Conservation (phyloP, 2,329 filamentous ascomycete genomes). For the Niveomyces coronatus region DNA sequence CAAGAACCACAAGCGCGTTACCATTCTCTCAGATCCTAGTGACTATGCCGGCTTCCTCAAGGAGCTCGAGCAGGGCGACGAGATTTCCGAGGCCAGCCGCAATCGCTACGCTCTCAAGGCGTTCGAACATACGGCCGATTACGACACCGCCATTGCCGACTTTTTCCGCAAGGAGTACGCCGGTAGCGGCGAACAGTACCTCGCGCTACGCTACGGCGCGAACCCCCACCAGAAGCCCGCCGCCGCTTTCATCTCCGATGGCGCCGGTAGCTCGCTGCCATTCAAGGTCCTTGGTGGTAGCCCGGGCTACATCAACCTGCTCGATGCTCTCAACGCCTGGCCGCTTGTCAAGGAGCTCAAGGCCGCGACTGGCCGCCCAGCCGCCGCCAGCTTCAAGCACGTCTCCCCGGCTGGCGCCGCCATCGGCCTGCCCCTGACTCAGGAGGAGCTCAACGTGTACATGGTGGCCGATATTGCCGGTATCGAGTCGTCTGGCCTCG, state of each 20-base stretch:
- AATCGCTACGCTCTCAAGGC: slow-evolving; percentile 92
- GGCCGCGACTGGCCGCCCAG: slow-evolving; percentile 74
- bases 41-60: slow-evolving; percentile 93
- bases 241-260: slow-evolving; percentile 64
- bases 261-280: slow-evolving; percentile 62
- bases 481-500: slow-evolving; percentile 74
- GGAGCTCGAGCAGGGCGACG: slow-evolving; percentile 78
- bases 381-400: slow-evolving; percentile 97
- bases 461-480: slow-evolving; percentile 94
- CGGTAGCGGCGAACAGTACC: slow-evolving; percentile 68
- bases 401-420: slow-evolving; percentile 94
- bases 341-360: slow-evolving; percentile 93
- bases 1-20: slow-evolving; percentile 95
- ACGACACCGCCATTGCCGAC: slow-evolving; percentile 86
- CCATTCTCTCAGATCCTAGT: slow-evolving; percentile 84
- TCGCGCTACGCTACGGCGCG: slow-evolving; percentile 84
- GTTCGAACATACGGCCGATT: slow-evolving; percentile 96
- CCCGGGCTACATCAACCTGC: slow-evolving; percentile 93
- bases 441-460: slow-evolving; percentile 91
- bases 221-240: slow-evolving; percentile 99
- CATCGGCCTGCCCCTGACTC: slow-evolving; percentile 76
- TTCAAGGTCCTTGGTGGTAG: slow-evolving; percentile 88
- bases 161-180: slow-evolving; percentile 99
- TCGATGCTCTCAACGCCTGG: slow-evolving; percentile 96
- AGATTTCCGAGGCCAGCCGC: slow-evolving; percentile 75